Evolutionary conservation across 345 rosid species (phyloP), one percentile per base, ranked within the genome.

Genomic region (Aquilaria sinensis): DNA sequence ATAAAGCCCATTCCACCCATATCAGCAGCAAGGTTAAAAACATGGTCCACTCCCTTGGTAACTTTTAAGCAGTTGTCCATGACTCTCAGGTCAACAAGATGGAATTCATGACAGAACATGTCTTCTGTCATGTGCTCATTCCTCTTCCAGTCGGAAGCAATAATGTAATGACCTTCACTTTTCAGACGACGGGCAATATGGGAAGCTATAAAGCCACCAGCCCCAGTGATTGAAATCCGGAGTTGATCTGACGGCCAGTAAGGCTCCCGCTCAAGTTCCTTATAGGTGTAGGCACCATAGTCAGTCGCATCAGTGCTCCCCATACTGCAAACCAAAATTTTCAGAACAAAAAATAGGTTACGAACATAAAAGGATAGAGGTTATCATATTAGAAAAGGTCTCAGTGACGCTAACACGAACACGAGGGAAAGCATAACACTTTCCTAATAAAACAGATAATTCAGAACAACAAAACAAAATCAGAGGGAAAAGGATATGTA

Each of bases 1-100:
- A 95, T 95, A 70, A 91, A 91, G 51, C 99, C 99, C 97, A 95
- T 95, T 41, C 97, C 99, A 15, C 99, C 99, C 99, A 94, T 94
- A 72, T 94, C 99, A 51, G 97, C 99, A 12, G 99, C 99, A 2
- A 94, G 94, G 83, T 94, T 94, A 72, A 94, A 94, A 1, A 94
- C 99, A 62, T 94, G 99, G 74, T 88, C 95, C 16, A 81, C 89
- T 6, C 66, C 88, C 49, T 67, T 55, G 1, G 96, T 88, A 67
- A 88, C 97, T 76, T 88, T 85, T 72, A 88, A 77, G 81, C 99
- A 94, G 63, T 88, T 90, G 16, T 88, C 97, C 99, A 94, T 90
- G 69, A 94, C 99, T 76, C 97, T 80, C 2, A 94, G 92, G 69
- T 94, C 99, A 16, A 76, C 97, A 15, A 94, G 99, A 64, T 94